Base-by-base conservation (phyloP, 768 basidiomycete genomes). In the Naganishia randhawae region DNA sequence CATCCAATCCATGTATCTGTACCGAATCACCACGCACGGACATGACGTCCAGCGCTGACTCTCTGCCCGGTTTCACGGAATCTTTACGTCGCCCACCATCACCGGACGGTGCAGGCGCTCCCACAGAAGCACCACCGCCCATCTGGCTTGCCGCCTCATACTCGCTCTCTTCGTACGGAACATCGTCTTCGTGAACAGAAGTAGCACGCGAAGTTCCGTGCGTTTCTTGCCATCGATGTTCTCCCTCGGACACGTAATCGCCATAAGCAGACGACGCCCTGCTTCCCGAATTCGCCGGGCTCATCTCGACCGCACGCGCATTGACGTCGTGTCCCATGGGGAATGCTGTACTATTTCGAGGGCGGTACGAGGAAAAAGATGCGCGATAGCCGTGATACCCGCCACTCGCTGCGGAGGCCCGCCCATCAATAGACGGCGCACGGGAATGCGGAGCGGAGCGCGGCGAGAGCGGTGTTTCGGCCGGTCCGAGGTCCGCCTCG, bases 1-100 rank as follows among this genome's bases (percentile, higher is more conserved):
- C 78, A 64, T 79, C 69, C 6, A 77, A 75, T 32, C 76, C 74
- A 68, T 78, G 73, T 32, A 79, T 50, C 13, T 64, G 71, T 14
- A 63, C 63, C 1, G 67, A 67, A 31, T 71, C 69, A 17, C 66
- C 69, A 9, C 61, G 55, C 7, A 61, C 62, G 9, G 68, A 63
- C 48, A 64, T 63, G 32, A 73, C 68, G 51, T 72, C 77, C 35
- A 76, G 66, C 35, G 71, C 78, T 1, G 72, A 72, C 33, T 74
- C 68, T 33, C 33, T 45, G 11, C 62, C 68, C 14, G 50, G 45
- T 31, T 68, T 64, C 27, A 64, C 63, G 0, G 63, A 64, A 27
- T 27, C 29, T 29, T 51, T 62, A 16, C 16, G 45, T 50, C 63
- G n/a, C 33, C 14, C 50, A 35, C 57, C 67, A 37, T 27, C 37